A percentile compares a stretch with the other conserved stretches of the same genome.
These are phyloP conservation scores for Trichomonascaceae sp. DNA, from an alignment of 1,139 yeast genomes.

Conservation along the genomic window DNA sequence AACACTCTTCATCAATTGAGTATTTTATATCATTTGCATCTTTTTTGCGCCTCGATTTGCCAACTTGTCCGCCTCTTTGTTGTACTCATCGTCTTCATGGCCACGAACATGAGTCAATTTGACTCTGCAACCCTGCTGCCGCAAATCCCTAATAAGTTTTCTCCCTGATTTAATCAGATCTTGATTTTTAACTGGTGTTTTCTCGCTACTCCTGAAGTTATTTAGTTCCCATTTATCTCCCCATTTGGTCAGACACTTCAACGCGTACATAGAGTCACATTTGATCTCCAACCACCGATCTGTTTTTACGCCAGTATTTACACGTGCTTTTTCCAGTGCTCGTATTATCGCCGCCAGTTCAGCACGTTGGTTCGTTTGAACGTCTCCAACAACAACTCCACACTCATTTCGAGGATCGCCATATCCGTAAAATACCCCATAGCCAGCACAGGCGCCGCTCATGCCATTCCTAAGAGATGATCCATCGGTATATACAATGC, in stretches of 20 bases:
- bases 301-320: not conserved
- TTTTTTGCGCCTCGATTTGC: conserved; percentile 51
- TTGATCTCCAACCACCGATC: conserved; percentile 27
- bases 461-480: conserved; percentile 55
- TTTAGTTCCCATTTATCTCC: conserved; percentile 45
- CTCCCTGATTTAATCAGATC: conserved; percentile 40
- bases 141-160: conserved; percentile 18
- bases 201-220: conserved; percentile 46
- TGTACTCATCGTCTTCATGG: conserved; percentile 64
- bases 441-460: conserved; percentile 48
- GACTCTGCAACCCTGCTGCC: conserved; percentile 29
- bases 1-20: not conserved
- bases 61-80: conserved; percentile 68
- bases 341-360: conserved; percentile 62
- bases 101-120: conserved; percentile 60
- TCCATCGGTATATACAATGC: conserved; percentile 61
- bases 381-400: conserved; percentile 41
- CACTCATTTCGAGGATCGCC: conserved; percentile 50
- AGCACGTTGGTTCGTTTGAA: conserved; percentile 75
- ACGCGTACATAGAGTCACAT: conserved; percentile 57
- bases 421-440: conserved; percentile 65
- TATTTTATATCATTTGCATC: not conserved
- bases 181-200: conserved; percentile 44
- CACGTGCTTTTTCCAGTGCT: conserved; percentile 42
- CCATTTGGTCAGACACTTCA: conserved; percentile 49